Evolutionary conservation across 306 rosid species (phyloP), one percentile per base, ranked within the genome.

Genomic region (Pyrus communis): DNA sequence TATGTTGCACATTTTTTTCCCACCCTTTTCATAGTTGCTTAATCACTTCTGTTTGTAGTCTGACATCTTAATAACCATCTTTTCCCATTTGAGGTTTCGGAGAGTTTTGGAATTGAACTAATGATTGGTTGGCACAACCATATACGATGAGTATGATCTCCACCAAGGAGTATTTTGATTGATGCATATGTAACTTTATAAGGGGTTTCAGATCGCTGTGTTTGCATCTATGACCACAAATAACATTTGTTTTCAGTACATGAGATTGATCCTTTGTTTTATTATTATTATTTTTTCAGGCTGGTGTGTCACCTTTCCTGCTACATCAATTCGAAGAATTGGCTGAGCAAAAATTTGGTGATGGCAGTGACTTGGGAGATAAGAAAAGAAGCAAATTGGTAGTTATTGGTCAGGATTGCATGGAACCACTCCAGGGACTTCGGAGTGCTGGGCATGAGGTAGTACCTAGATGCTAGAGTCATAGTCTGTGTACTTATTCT

Each of bases 391-490:
- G 15, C 25, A 60, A 60, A 23, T 60, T 60, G 61, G 61, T 57
- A n/a, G 25, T 57, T n/a, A 57, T 92, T 67, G 99, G 99, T 81
- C 97, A 92, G 87, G 91, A 90, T 83, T 89, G 96, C 30, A 88
- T 91, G 31, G 97, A 92, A 52, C 93, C 97, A 63, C 97, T 95
- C 76, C 97, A 92, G 74, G 99, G 97, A 59, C 96, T 92, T 35
- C 81, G 97, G 67, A 82, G 72, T 67, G 84, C 83, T 25, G 93
- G 97, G 71, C 88, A 86, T 71, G 91, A 89, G 99, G 97, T 95
- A 90, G 13, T 75, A 51, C 70, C 68, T 70, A 61, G 59, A 19
- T 17, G 70, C 70, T 70, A 55, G 46, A n/a, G 18, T 70, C 74
- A 71, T 76, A 35, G 52, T 19, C 23, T 61, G 2, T 80, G 5